Evolutionary conservation across 192 early-diverging fungal genomes (phyloP), one percentile per base, ranked within the genome.

Genomic region (Gryganskiella cystojenkinii): DNA sequence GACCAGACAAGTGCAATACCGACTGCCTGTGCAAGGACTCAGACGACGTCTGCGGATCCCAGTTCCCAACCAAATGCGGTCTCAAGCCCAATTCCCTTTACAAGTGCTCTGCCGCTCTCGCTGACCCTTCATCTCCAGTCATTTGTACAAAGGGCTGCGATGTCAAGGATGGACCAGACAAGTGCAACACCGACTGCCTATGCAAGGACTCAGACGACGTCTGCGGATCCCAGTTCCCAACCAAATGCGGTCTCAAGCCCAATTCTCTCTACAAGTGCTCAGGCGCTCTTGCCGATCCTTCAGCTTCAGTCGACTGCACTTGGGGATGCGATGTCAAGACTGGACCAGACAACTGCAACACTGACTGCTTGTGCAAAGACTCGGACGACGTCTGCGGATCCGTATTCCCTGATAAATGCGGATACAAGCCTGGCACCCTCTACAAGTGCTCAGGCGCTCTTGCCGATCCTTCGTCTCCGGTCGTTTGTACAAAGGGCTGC

Each of bases 21-120:
- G 52, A 54, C 28, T 54, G 52, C 52, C 52, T 31, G 52, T 54
- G 52, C 28, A 54, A 54, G 52, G 28, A 54, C 30, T 5, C 7
- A 30, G 52, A 54, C 22, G 52, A 54, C 28, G 52, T 54, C 28
- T 54, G 52, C 28, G 52, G 52, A 54, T 54, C 52, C 52, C 3
- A 2, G 28, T 54, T 54, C 52, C 52, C 52, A 13, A 13, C 25
- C 52, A 31, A 54, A 54, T 54, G 52, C 15, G 14, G 14, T 2
- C 28, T 54, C 10, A 25, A 31, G 28, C 52, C 52, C 52, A 31
- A 54, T 30, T 54, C 52, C 30, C 52, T 54, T 28, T 54, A 54
- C 52, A 54, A 54, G 28, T 54, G 52, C 13, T 54, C 52, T 17
- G 52, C 3, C 28, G 25, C 52, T 54, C 52, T 54, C 13, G 52